Conservation (phyloP, 2,329 filamentous ascomycete species). For the Apiospora saccharicola region DNA sequence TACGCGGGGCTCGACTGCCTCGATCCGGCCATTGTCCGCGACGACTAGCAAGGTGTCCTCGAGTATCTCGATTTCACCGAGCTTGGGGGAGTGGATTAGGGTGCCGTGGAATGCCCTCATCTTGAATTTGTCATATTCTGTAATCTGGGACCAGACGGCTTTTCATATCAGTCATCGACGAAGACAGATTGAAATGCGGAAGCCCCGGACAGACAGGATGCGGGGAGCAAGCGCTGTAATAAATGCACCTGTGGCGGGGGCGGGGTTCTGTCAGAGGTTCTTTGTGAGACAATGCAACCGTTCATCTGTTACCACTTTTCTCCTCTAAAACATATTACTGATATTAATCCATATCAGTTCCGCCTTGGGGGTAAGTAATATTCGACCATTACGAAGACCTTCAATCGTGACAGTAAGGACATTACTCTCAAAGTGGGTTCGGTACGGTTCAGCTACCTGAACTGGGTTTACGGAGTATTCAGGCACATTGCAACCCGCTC, state of each 20-base stretch:
- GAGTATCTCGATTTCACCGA: constrained; percentile 46
- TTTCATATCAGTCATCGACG: background rate
- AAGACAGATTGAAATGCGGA: background rate
- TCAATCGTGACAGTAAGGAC: background rate
- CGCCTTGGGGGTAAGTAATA: no score
- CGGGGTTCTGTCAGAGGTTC: background rate
- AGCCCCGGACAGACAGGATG: background rate
- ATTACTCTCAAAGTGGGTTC: no score
- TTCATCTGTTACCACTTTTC: background rate
- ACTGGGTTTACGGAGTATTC: no score
- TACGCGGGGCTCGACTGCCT: constrained; percentile 25
- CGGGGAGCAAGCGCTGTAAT: background rate
- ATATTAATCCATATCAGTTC: background rate
- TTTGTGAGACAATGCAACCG: background rate
- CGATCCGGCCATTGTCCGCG: constrained; percentile 29
- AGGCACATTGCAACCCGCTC: no score
- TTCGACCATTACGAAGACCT: background rate
- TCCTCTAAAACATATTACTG: background rate
- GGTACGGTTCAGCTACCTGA: no score
- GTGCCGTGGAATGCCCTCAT: constrained; percentile 49
- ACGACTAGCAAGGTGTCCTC: constrained; percentile 46
- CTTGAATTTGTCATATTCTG: background rate
- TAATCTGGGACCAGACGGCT: background rate
- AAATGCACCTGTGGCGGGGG: background rate
- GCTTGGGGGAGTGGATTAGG: constrained; percentile 49